Conservation (phyloP, 345 rosid species). For the Rhodamnia rubescens region DNA sequence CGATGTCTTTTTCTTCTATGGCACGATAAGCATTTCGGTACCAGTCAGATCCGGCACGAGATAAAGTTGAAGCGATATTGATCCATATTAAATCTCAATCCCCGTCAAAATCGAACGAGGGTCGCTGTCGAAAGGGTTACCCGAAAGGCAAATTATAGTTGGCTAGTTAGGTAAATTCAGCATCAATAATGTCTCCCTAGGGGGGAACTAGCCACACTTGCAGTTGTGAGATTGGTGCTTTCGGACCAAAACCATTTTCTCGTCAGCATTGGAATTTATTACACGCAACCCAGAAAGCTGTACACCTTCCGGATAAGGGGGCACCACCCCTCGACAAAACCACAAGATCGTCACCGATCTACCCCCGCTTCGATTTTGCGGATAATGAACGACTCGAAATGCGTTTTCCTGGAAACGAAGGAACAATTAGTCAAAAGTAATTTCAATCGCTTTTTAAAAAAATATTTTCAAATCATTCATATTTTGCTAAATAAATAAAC, state of each 20-base stretch:
- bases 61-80: not conserved
- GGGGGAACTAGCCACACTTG: not conserved
- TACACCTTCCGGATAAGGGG: not conserved
- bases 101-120: not conserved
- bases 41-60: not conserved
- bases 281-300: not conserved
- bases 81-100: not conserved
- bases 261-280: not conserved
- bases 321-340: not conserved
- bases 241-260: not conserved
- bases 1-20: not conserved
- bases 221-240: not conserved
- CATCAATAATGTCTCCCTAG: not conserved
- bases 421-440: too few species aligned
- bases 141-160: not conserved
- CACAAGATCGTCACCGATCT: not conserved
- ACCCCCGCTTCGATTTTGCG: too few species aligned
- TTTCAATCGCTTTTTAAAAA: too few species aligned
- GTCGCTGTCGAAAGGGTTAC: not conserved
- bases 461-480: too few species aligned
- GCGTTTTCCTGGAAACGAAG: too few species aligned
- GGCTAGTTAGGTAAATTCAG: not conserved
- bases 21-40: not conserved
- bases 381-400: too few species aligned
- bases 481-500: too few species aligned